Evolutionary conservation across 169 alveolate genomes (phyloP).

Genomic region (Toxoplasma gondii): DNA sequence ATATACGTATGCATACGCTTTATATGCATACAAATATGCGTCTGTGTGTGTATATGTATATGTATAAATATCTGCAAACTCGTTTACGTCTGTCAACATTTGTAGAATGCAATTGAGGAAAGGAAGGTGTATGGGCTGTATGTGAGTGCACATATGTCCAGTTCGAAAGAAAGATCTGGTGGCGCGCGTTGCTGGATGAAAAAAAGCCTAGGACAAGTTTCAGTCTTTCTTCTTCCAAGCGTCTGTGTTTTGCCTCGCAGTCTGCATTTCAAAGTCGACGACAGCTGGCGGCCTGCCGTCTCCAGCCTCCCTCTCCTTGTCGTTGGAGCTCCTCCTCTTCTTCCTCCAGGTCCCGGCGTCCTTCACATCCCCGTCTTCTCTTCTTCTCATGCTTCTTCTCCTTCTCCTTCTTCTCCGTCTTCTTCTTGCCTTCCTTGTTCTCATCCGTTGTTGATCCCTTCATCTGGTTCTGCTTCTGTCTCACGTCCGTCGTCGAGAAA

Average conservation of each 20-base stretch:
- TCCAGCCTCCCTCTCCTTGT: conserved; percentile 23
- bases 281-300: background rate
- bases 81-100: too few species aligned
- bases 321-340: conserved; percentile 6
- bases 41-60: too few species aligned
- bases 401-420: background rate
- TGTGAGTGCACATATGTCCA: too few species aligned
- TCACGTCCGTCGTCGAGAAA: too few species aligned
- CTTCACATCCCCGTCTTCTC: background rate
- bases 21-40: too few species aligned
- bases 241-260: background rate
- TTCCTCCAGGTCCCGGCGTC: background rate
- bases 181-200: too few species aligned
- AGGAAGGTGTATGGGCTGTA: too few species aligned
- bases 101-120: too few species aligned
- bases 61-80: too few species aligned
- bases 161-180: too few species aligned
- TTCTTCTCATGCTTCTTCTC: background rate
- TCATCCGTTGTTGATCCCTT: background rate
- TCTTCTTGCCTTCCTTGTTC: background rate
- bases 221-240: background rate
- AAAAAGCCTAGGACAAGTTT: too few species aligned
- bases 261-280: conserved; percentile 15
- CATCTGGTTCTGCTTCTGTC: background rate
- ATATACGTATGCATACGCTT: too few species aligned